Percentiles rank a stretch among this genome's conserved stretches.
These are phyloP conservation scores for Pyrenula aspistea DNA, from an alignment of 495 filamentous ascomycete species.

Conservation along the genomic window DNA sequence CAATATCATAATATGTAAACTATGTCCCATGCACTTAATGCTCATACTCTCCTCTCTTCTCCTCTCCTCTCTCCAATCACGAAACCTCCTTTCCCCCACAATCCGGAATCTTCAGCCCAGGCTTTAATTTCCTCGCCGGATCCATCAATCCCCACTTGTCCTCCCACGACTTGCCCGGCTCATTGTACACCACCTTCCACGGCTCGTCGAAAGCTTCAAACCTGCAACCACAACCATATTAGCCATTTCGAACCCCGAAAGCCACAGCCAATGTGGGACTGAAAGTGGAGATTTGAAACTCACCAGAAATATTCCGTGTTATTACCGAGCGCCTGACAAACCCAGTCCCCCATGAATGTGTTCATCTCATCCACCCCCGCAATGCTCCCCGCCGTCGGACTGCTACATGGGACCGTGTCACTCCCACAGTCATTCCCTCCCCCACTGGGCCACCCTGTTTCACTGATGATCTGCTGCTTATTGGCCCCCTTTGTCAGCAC, in stretches of 20 bases:
- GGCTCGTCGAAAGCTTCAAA: conserved; percentile 94
- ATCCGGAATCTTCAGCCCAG: conserved; percentile 75
- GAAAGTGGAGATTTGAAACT: conserved; percentile 13
- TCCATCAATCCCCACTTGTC: conserved; percentile 95
- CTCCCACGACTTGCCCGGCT: conserved; percentile 67
- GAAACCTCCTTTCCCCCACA: conserved; percentile 64
- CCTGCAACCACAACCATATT: conserved; percentile 24
- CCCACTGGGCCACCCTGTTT: conserved; percentile 83
- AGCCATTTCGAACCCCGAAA: neutral
- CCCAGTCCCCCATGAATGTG: conserved; percentile 70
- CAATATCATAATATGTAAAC: too few species aligned
- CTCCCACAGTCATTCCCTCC: conserved; percentile 72
- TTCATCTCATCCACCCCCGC: conserved; percentile 82
- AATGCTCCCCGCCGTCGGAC: conserved; percentile 44
- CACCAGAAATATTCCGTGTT: conserved; percentile 91
- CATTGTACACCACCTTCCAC: conserved; percentile 75
- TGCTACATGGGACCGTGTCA: conserved; percentile 34
- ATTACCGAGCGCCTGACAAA: conserved; percentile 68
- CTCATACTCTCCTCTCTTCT: too few species aligned
- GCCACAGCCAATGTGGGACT: neutral
- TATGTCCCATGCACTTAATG: too few species aligned
- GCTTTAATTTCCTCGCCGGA: conserved; percentile 71
- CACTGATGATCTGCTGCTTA: conserved; percentile 63
- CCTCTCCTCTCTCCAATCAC: too few species aligned
- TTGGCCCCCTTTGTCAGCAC: conserved; percentile 40